A percentile compares a stretch with the other conserved stretches of the same genome.
phyloP scores from a whole-genome alignment of 768 basidiomycete species.

The Nidularia pulvinata region DNA sequence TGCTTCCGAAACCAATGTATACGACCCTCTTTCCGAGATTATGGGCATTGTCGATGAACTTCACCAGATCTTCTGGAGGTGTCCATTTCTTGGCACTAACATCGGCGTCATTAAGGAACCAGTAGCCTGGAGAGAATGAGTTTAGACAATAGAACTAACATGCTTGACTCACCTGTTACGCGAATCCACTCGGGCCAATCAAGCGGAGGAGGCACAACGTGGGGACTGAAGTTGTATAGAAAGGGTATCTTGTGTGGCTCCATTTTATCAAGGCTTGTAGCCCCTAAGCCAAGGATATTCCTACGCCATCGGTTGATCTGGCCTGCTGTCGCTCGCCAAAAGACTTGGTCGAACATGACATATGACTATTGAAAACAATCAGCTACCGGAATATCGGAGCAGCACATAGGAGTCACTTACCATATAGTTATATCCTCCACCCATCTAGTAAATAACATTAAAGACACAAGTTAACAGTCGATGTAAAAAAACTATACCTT shows the following conservation, averaged over 20 bases:
- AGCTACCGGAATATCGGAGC: background rate
- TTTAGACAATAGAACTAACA: too few species aligned
- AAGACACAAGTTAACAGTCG: background rate
- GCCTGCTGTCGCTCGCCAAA: constrained; percentile 93
- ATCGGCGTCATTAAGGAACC: constrained; percentile 95
- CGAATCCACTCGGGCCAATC: constrained; percentile 99
- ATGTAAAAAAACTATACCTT: constrained; percentile 49
- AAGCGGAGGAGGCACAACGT: constrained; percentile 87
- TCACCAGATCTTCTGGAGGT: constrained; percentile 76
- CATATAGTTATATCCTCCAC: constrained; percentile 99
- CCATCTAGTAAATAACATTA: constrained; percentile 56
- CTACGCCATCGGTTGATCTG: constrained; percentile 96
- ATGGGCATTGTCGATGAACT: constrained; percentile 84
- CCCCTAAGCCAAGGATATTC: constrained; percentile 68
- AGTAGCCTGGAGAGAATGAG: constrained; percentile 65
- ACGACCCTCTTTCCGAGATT: constrained; percentile 84
- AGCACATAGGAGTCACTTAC: constrained; percentile 29
- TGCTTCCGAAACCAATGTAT: constrained; percentile 97
- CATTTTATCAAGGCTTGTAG: constrained; percentile 92
- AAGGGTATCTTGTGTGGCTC: constrained; percentile 98
- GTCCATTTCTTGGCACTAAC: constrained; percentile 89
- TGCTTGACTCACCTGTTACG: constrained; percentile 62
- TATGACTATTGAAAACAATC: constrained; percentile 57
- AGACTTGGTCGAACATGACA: constrained; percentile 97
- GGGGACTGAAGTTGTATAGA: constrained; percentile 95